Conservation (phyloP, 306 rosid genomes). For the Acacia melanoxylon region DNA sequence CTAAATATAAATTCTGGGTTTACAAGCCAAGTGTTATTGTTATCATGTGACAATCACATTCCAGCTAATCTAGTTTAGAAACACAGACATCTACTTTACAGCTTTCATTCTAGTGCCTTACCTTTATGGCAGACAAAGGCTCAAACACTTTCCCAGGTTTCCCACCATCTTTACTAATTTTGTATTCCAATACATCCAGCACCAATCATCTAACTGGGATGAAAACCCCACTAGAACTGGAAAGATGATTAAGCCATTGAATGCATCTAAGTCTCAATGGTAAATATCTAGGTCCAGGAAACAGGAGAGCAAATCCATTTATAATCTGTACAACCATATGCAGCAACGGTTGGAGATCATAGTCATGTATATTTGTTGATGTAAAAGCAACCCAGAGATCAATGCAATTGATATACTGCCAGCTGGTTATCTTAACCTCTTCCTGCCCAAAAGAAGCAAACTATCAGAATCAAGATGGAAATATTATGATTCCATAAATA, state of each 20-base stretch:
- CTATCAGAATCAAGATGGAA: conserved; percentile 31
- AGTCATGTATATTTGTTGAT: conserved; percentile 53
- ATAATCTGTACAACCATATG: conserved; percentile 66
- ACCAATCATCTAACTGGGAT: conserved; percentile 78
- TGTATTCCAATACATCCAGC: conserved; percentile 75
- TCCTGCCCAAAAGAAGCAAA: conserved; percentile 58
- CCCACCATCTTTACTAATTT: conserved; percentile 60
- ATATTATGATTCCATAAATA: conserved; percentile 17
- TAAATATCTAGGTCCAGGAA: conserved; percentile 91
- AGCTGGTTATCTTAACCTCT: conserved; percentile 72
- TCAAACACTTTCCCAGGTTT: conserved; percentile 57
- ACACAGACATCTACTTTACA: not conserved
- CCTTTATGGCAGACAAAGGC: conserved; percentile 63
- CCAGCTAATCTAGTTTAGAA: not conserved
- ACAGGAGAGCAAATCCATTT: conserved; percentile 75
- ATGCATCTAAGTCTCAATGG: conserved; percentile 85
- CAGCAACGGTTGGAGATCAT: conserved; percentile 73
- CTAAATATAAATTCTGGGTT: conserved; percentile 9
- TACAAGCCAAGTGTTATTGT: conserved; percentile 13
- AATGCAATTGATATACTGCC: conserved; percentile 77
- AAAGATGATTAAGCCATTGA: conserved; percentile 82
- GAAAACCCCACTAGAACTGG: conserved; percentile 77
- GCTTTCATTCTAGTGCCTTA: conserved; percentile 27
- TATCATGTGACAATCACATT: conserved; percentile 1
- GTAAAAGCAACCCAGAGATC: conserved; percentile 82